phyloP scores from a whole-genome alignment of 1,139 yeast genomes.

The Debaryomycetaceae sp. region DNA sequence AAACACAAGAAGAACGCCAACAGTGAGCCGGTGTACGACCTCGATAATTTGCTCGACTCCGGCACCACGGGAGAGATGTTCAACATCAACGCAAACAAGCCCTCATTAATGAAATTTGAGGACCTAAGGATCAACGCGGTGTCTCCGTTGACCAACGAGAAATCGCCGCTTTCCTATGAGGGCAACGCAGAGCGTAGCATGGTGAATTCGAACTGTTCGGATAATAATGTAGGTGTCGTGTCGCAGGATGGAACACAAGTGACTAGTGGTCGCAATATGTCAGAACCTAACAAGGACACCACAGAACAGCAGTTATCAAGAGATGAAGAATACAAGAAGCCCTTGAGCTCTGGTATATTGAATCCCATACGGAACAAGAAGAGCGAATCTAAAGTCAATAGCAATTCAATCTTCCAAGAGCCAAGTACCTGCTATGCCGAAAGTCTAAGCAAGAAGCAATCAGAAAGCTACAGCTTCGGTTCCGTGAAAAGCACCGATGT shows the following conservation, averaged over 20 bases:
- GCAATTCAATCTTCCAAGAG: conserved; percentile 1
- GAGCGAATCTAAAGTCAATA: neutral
- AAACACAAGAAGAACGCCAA: conserved; percentile 3
- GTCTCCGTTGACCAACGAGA: conserved; percentile 1
- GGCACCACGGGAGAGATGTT: neutral
- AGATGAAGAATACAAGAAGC: neutral
- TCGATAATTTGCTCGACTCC: neutral
- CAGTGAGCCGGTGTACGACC: neutral
- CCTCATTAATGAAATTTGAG: neutral
- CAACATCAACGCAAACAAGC: neutral
- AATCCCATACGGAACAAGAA: conserved; percentile 1
- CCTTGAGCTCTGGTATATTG: conserved; percentile 1
- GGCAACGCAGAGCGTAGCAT: neutral
- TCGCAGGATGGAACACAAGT: neutral
- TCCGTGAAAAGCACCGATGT: conserved; percentile 1
- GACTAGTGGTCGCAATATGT: neutral
- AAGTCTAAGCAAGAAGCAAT: neutral
- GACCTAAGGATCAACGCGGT: conserved; percentile 2
- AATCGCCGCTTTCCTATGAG: neutral
- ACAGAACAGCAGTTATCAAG: neutral
- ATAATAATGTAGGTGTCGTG: neutral
- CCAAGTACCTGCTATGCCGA: neutral
- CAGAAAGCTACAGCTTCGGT: conserved; percentile 1
- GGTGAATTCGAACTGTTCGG: neutral
- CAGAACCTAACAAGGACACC: neutral